These are phyloP conservation scores for Coniferiporia weirii DNA, from an alignment of 1,284 basidiomycete species.

Conservation along the genomic window DNA sequence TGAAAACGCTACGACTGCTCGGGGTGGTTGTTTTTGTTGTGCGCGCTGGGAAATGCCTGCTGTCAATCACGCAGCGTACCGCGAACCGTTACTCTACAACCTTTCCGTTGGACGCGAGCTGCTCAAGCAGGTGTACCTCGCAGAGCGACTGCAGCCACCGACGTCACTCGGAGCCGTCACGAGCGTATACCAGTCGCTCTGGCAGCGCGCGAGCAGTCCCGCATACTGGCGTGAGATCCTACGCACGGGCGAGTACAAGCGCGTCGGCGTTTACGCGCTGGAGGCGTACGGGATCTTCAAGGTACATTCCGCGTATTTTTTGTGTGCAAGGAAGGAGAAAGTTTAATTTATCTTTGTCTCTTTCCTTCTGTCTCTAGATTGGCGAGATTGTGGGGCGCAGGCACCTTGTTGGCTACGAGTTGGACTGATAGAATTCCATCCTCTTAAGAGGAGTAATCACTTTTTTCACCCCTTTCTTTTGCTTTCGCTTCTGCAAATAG, in stretches of 20 bases:
- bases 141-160: constrained; percentile 85
- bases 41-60: background rate
- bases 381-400: constrained; percentile 88
- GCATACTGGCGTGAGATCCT: constrained; percentile 69
- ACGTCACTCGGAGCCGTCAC: constrained; percentile 57
- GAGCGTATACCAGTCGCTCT: constrained; percentile 72
- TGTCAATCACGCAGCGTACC: constrained; percentile 55
- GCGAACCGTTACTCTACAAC: constrained; percentile 81
- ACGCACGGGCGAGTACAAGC: constrained; percentile 73
- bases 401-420: constrained; percentile 79
- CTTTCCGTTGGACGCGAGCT: constrained; percentile 79
- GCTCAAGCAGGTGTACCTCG: constrained; percentile 86
- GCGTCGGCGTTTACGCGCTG: constrained; percentile 78
- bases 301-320: constrained; percentile 36
- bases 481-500: background rate
- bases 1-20: background rate
- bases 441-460: constrained; percentile 7
- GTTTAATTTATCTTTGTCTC: background rate
- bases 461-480: background rate
- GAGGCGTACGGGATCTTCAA: constrained; percentile 90
- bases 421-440: constrained; percentile 37
- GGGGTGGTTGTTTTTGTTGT: background rate
- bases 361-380: constrained; percentile 43
- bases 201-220: constrained; percentile 57
- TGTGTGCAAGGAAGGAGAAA: too few species aligned